Evolutionary conservation across 1,284 basidiomycete genomes (phyloP).

Genomic region (Tylopilus orsonianus): DNA sequence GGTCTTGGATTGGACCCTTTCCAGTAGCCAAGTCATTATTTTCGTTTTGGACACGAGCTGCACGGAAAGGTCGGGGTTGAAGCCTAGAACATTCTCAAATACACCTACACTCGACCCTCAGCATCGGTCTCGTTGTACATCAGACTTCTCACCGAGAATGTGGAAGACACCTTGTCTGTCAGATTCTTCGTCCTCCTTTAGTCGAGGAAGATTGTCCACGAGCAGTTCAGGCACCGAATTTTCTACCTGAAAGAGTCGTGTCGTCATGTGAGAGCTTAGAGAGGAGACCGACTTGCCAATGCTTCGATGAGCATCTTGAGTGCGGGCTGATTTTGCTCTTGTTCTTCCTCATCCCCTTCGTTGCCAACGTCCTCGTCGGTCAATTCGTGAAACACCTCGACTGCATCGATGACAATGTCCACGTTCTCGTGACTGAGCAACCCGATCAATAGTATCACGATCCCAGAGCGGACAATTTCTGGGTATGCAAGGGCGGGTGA

Average conservation of each 20-base stretch:
- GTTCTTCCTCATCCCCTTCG: slow-evolving; percentile 68
- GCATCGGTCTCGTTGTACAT: background rate
- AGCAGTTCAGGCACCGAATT: slow-evolving; percentile 86
- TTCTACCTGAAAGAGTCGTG: slow-evolving; percentile 53
- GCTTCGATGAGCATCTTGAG: slow-evolving; percentile 73
- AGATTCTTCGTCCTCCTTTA: slow-evolving; percentile 84
- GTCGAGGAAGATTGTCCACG: slow-evolving; percentile 82
- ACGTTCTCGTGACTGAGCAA: slow-evolving; percentile 91
- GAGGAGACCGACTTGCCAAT: slow-evolving; percentile 53
- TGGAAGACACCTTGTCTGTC: slow-evolving; percentile 91
- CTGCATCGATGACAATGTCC: slow-evolving; percentile 90
- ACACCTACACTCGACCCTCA: slow-evolving; percentile 58
- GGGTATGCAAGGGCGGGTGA: slow-evolving; percentile 83
- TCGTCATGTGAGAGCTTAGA: background rate
- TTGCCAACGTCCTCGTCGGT: slow-evolving; percentile 95
- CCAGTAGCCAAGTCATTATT: slow-evolving; percentile 78
- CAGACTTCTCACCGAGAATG: slow-evolving; percentile 61
- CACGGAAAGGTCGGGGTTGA: slow-evolving; percentile 74
- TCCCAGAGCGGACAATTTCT: slow-evolving; percentile 80
- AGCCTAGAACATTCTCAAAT: slow-evolving; percentile 90
- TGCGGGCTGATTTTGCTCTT: slow-evolving; percentile 64
- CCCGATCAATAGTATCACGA: slow-evolving; percentile 70
- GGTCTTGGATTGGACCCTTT: slow-evolving; percentile 68
- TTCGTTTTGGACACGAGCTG: slow-evolving; percentile 72
- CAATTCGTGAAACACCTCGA: slow-evolving; percentile 90